phyloP scores from a whole-genome alignment of 306 rosid species.

The Myrica gale region DNA sequence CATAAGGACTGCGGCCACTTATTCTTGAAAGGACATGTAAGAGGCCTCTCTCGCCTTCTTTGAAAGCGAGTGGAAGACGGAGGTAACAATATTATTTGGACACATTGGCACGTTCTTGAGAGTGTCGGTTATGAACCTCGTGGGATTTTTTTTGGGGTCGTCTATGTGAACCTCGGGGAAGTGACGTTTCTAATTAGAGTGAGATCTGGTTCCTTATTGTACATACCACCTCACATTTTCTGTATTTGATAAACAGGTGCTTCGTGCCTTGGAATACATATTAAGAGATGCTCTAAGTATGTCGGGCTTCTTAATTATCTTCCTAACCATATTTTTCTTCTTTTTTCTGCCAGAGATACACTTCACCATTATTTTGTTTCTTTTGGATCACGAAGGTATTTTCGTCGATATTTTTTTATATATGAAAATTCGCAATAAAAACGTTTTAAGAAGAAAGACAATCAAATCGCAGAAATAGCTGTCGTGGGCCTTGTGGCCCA shows the following conservation, averaged over 20 bases:
- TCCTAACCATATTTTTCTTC: no score
- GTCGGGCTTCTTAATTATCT: background rate
- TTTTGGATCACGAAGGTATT: no score
- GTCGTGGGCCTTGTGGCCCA: background rate
- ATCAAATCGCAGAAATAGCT: background rate
- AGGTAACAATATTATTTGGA: background rate
- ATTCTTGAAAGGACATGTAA: slow-evolving; percentile 27
- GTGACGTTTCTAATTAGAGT: background rate
- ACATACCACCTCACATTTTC: background rate
- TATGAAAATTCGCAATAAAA: no score
- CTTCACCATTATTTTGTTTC: no score
- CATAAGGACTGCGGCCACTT: background rate
- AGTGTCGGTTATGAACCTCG: background rate
- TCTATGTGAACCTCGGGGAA: background rate
- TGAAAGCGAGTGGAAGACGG: slow-evolving; percentile 3
- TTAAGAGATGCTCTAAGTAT: background rate
- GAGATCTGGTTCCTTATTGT: background rate
- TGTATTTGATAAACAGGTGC: background rate
- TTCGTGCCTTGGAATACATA: background rate
- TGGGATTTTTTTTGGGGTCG: background rate
- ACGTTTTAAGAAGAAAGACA: no score
- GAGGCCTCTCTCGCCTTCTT: background rate
- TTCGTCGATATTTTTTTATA: no score
- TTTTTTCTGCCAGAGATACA: no score
- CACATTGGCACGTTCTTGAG: background rate